These are phyloP conservation scores for Candida alai DNA, from an alignment of 805 yeast genomes.

Conservation along the genomic window DNA sequence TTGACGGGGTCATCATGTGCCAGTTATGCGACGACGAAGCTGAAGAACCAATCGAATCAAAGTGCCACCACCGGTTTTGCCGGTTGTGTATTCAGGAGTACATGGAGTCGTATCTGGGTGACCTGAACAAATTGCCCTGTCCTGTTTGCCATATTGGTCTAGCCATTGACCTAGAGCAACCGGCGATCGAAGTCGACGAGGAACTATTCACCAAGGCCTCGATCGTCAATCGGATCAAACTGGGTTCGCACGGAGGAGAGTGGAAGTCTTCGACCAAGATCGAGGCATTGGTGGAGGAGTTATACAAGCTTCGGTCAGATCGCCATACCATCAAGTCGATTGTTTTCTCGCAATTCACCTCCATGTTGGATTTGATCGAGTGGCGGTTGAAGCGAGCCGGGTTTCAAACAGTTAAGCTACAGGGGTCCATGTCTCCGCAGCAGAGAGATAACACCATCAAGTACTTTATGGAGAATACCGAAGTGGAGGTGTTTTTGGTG, in stretches of 20 bases:
- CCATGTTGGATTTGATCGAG: slow-evolving; percentile 93
- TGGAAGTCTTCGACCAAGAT: slow-evolving; percentile 97
- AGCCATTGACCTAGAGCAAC: slow-evolving; percentile 84
- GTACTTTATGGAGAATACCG: slow-evolving; percentile 88
- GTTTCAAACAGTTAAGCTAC: slow-evolving; percentile 87
- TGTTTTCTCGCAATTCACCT: slow-evolving; percentile 95
- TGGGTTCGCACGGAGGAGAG: slow-evolving; percentile 62
- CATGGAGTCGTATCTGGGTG: slow-evolving; percentile 73
- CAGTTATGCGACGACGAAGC: slow-evolving; percentile 97
- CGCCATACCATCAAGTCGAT: slow-evolving; percentile 88
- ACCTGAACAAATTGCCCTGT: slow-evolving; percentile 61
- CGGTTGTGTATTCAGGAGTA: slow-evolving; percentile 90
- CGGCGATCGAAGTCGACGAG: slow-evolving; percentile 71
- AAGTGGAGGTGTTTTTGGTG: slow-evolving; percentile 90
- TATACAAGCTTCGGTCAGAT: slow-evolving; percentile 82
- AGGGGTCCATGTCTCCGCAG: slow-evolving; percentile 95
- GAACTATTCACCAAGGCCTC: slow-evolving; percentile 57
- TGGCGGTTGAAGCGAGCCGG: slow-evolving; percentile 96
- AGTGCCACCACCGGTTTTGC: slow-evolving; percentile 92
- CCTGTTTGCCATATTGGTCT: slow-evolving; percentile 96
- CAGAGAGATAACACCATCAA: slow-evolving; percentile 91
- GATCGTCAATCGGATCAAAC: slow-evolving; percentile 82
- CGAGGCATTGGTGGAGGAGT: slow-evolving; percentile 92
- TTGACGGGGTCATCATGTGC: slow-evolving; percentile 66
- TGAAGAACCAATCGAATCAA: slow-evolving; percentile 92